Evolutionary conservation across 768 basidiomycete genomes (phyloP).

Genomic region (Leucocoprinus leucothites): DNA sequence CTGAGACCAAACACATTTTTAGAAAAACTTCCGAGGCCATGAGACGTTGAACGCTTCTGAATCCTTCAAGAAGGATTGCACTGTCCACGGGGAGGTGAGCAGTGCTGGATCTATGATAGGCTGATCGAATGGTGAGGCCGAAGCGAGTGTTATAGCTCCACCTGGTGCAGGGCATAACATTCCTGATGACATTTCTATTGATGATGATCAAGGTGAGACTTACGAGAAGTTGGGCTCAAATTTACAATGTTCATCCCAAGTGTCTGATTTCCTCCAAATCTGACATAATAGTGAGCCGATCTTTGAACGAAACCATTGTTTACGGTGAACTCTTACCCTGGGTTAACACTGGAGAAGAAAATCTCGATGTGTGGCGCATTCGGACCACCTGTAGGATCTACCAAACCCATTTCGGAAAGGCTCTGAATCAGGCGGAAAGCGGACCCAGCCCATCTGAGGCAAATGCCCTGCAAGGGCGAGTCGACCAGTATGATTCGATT

Average conservation of each 20-base stretch:
- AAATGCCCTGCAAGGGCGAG: neutral
- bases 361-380: conserved; percentile 15
- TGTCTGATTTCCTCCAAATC: neutral
- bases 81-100: conserved; percentile 22
- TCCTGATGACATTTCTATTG: no score
- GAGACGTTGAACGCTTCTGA: conserved; percentile 19
- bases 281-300: no score
- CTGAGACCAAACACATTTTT: conserved; percentile 13
- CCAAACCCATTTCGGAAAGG: conserved; percentile 1
- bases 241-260: neutral
- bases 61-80: conserved; percentile 17
- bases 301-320: no score
- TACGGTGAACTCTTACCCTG: no score
- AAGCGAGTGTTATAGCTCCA: conserved; percentile 27
- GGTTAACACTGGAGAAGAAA: neutral
- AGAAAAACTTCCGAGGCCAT: conserved; percentile 16
- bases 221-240: neutral
- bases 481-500: conserved; percentile 8
- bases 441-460: conserved; percentile 5
- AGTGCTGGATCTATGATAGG: conserved; percentile 40
- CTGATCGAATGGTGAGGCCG: conserved; percentile 35
- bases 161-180: conserved; percentile 8
- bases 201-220: no score
- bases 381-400: conserved; percentile 11
- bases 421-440: conserved; percentile 8